phyloP scores from a whole-genome alignment of 2,329 filamentous ascomycete species.

The Talaromyces sp. region DNA sequence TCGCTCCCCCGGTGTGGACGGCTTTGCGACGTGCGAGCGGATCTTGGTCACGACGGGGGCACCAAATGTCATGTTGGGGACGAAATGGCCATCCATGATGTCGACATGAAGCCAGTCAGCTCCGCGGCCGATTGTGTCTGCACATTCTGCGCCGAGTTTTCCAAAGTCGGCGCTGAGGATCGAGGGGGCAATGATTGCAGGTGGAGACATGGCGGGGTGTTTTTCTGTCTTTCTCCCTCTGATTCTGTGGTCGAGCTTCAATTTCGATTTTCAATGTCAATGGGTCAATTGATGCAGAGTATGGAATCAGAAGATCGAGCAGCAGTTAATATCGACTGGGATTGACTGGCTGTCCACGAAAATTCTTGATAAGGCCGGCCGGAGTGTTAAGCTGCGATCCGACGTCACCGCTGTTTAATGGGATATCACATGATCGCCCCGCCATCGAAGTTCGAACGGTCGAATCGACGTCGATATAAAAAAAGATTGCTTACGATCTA shows the following conservation, averaged over 20 bases:
- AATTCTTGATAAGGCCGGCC: neutral
- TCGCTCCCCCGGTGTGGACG: conserved; percentile 63
- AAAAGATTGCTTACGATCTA: neutral
- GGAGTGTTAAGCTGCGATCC: neutral
- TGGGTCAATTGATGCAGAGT: neutral
- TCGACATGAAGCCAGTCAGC: conserved; percentile 95
- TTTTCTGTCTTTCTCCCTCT: neutral
- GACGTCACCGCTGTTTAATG: neutral
- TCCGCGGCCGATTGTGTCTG: conserved; percentile 75
- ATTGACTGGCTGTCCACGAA: neutral
- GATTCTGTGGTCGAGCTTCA: neutral
- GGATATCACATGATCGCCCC: neutral
- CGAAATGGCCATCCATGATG: conserved; percentile 98
- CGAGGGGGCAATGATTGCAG: conserved; percentile 94
- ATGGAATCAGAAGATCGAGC: neutral
- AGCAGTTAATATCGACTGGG: neutral
- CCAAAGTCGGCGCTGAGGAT: conserved; percentile 97
- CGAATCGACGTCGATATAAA: neutral
- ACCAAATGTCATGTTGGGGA: conserved; percentile 97
- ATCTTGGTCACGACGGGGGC: conserved; percentile 94
- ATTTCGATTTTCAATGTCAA: neutral
- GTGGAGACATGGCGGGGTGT: conserved; percentile 67
- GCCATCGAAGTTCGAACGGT: neutral
- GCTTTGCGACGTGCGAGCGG: conserved; percentile 74
- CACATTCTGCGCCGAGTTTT: conserved; percentile 79